Percentiles rank a stretch among this genome's conserved stretches.
These are phyloP conservation scores for Boletus austroedulis DNA, from an alignment of 1,284 basidiomycete genomes.

Conservation along the genomic window DNA sequence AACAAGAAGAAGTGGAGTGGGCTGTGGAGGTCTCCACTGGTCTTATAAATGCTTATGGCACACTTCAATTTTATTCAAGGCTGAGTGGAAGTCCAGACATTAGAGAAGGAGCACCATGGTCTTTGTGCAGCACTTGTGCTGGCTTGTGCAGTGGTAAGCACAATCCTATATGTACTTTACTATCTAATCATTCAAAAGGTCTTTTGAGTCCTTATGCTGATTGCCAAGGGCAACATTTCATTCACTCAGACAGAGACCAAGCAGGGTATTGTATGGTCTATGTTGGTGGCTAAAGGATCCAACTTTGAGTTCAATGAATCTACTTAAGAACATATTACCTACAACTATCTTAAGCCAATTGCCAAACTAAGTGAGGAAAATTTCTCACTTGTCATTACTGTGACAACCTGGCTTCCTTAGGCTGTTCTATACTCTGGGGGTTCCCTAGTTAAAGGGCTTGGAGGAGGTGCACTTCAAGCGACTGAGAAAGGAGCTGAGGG, in stretches of 20 bases:
- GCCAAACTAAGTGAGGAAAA: too few species aligned
- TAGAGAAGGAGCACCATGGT: not conserved
- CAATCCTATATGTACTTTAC: not conserved
- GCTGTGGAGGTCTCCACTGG: not conserved
- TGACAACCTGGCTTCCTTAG: too few species aligned
- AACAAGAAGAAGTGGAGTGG: not conserved
- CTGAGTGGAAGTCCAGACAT: not conserved
- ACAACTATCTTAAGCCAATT: too few species aligned
- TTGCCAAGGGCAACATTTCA: not conserved
- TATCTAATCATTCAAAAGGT: not conserved
- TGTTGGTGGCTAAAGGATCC: not conserved
- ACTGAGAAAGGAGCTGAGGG: too few species aligned
- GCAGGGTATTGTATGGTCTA: not conserved
- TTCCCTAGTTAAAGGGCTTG: too few species aligned
- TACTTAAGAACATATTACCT: too few species aligned
- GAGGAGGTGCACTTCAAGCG: too few species aligned
- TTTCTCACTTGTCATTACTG: too few species aligned
- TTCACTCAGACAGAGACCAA: not conserved
- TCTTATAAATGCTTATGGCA: not conserved
- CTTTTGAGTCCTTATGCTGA: not conserved
- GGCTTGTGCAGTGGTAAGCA: not conserved
- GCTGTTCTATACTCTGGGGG: too few species aligned
- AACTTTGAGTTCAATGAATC: too few species aligned
- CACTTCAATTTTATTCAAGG: slow-evolving; percentile 3
- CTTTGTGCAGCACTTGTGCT: not conserved